phyloP scores from a whole-genome alignment of 306 rosid genomes.

The Gillenia trifoliata region DNA sequence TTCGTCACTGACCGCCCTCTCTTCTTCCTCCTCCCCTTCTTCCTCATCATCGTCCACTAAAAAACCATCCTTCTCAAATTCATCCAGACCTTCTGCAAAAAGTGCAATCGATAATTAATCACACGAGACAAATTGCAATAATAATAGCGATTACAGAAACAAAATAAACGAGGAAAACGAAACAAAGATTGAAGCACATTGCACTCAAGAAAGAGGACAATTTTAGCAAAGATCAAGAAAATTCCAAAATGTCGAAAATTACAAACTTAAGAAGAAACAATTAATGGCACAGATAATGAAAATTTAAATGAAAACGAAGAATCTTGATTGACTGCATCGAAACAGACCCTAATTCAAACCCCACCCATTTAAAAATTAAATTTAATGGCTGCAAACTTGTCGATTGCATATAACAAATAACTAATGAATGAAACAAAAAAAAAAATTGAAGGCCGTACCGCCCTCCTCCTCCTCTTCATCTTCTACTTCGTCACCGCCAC shows the following conservation, averaged over 20 bases:
- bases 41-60: slow-evolving; percentile 86
- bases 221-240: background rate
- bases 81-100: slow-evolving; percentile 69
- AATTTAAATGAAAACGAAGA: too few relatives aligned
- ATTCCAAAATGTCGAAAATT: too few relatives aligned
- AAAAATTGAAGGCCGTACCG: slow-evolving; percentile 44
- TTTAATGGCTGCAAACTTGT: too few relatives aligned
- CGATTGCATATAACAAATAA: too few relatives aligned
- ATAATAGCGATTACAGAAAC: background rate
- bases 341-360: too few relatives aligned
- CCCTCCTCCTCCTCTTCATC: slow-evolving; percentile 46
- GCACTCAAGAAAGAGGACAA: background rate
- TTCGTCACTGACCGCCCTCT: slow-evolving; percentile 73
- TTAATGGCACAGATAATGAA: too few relatives aligned
- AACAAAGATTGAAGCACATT: background rate
- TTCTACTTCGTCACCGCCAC: slow-evolving; percentile 57
- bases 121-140: background rate
- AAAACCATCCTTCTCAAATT: slow-evolving; percentile 91
- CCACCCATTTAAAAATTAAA: too few relatives aligned
- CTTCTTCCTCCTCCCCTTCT: slow-evolving; percentile 76
- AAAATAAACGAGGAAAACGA: background rate
- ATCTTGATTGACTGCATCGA: too few relatives aligned
- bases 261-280: background rate
- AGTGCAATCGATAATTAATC: background rate
- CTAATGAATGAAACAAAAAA: too few relatives aligned